A percentile compares a stretch with the other conserved stretches of the same genome.
phyloP scores from a whole-genome alignment of 768 basidiomycete genomes.

The Amyloporia xantha region DNA sequence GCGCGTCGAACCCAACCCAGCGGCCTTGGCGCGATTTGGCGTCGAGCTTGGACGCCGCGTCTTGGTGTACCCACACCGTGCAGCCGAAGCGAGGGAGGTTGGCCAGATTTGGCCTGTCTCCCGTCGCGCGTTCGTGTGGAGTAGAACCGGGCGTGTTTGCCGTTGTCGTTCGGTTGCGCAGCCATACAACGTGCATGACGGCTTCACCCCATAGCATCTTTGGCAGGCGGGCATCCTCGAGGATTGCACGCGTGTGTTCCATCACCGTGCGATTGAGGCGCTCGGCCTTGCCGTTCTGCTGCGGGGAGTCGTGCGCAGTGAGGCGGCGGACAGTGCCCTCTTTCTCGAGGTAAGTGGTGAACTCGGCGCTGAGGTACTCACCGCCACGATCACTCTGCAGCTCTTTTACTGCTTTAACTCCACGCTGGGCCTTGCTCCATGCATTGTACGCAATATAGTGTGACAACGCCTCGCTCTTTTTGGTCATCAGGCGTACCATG shows the following conservation, averaged over 20 bases:
- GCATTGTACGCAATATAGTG: slow-evolving; percentile 29
- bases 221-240: not conserved
- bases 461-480: slow-evolving; percentile 31
- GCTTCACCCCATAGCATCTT: slow-evolving; percentile 8
- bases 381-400: slow-evolving; percentile 8
- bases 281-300: slow-evolving; percentile 40
- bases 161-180: slow-evolving; percentile 4
- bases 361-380: slow-evolving; percentile 21
- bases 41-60: slow-evolving; percentile 2
- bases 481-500: slow-evolving; percentile 24
- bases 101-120: slow-evolving; percentile 5
- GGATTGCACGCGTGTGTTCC: not conserved
- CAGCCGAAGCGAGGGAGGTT: slow-evolving; percentile 2
- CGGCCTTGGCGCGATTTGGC: not conserved
- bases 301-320: slow-evolving; percentile 33
- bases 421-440: slow-evolving; percentile 19
- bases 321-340: slow-evolving; percentile 33
- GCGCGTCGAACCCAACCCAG: slow-evolving; percentile 20
- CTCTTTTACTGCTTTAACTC: slow-evolving; percentile 23
- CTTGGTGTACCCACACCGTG: slow-evolving; percentile 3
- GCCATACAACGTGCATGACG: slow-evolving; percentile 3
- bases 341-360: slow-evolving; percentile 24
- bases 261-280: slow-evolving; percentile 29
- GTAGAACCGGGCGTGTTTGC: slow-evolving; percentile 1
- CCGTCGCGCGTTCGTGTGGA: not conserved